Evolutionary conservation across 2,329 filamentous ascomycete genomes (phyloP).

Genomic region (Phaeosphaeria sp.): DNA sequence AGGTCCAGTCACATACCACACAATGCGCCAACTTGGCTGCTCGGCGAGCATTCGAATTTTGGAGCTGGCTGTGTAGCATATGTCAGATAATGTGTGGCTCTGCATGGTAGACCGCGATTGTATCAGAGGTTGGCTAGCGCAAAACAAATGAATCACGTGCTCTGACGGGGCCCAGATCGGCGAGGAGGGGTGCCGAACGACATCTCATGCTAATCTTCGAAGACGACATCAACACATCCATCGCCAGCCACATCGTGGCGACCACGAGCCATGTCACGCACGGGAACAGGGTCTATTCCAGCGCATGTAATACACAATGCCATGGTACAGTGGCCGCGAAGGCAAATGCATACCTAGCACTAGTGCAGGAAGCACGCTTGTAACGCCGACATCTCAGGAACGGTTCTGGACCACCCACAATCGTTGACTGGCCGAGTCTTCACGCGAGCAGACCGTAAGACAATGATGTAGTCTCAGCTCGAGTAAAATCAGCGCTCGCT

Average conservation of each 20-base stretch:
- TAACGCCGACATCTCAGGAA: neutral
- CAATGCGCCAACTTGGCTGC: neutral
- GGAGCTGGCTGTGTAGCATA: neutral
- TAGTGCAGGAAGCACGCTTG: neutral
- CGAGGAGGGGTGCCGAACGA: conserved; percentile 8
- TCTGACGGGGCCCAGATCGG: neutral
- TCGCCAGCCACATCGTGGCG: neutral
- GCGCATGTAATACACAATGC: neutral
- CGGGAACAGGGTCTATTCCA: neutral
- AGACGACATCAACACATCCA: conserved; percentile 1
- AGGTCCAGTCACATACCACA: neutral
- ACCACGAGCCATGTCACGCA: neutral
- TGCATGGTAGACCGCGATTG: neutral
- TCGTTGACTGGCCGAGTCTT: conserved; percentile 10
- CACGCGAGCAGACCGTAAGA: conserved; percentile 12
- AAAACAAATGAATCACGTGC: neutral
- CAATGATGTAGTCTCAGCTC: conserved; percentile 9
- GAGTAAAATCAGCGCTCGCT: conserved; percentile 12
- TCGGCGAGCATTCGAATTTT: neutral
- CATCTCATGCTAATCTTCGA: conserved; percentile 3
- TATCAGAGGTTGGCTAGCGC: neutral
- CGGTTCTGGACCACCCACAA: conserved; percentile 9
- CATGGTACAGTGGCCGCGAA: neutral
- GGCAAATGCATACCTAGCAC: neutral
- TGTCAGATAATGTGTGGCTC: neutral